A percentile compares a stretch with the other conserved stretches of the same genome.
phyloP scores from a whole-genome alignment of 23 red algal genomes.

The Gracilaria caudata region DNA sequence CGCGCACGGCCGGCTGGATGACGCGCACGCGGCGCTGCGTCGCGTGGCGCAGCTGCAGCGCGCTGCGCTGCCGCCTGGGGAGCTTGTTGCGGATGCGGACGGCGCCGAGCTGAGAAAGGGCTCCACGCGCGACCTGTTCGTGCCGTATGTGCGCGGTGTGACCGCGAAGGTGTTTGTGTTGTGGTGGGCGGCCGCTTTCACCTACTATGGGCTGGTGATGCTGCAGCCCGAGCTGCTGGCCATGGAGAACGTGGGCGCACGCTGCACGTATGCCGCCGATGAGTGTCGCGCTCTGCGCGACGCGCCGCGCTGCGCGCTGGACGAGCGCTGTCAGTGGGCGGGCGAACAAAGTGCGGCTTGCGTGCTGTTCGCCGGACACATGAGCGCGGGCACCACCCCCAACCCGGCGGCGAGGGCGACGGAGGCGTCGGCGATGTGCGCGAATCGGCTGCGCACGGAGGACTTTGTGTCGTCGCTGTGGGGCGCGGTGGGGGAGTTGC shows the following conservation, averaged over 20 bases:
- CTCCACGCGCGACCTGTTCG: background rate
- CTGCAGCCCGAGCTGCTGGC: slow-evolving; percentile 60
- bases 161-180: slow-evolving; percentile 40
- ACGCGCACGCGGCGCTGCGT: background rate
- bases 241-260: slow-evolving; percentile 27
- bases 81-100: background rate
- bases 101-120: background rate
- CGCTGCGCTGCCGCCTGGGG: slow-evolving; percentile 10
- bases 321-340: background rate
- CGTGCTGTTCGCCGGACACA: background rate
- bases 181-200: slow-evolving; percentile 50
- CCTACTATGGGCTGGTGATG: slow-evolving; percentile 61
- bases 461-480: slow-evolving; percentile 53
- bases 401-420: no score
- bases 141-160: background rate
- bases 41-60: slow-evolving; percentile 3
- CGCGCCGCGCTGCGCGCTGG: background rate
- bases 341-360: background rate
- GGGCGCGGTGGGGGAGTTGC: slow-evolving; percentile 53
- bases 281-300: background rate
- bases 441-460: background rate
- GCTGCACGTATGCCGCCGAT: slow-evolving; percentile 15
- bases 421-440: slow-evolving; percentile 1
- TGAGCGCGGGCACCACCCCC: background rate
- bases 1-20: background rate